A percentile compares a stretch with the other conserved stretches of the same genome.
phyloP scores from a whole-genome alignment of 2,329 filamentous ascomycete species.

The Talaromyces piceae region DNA sequence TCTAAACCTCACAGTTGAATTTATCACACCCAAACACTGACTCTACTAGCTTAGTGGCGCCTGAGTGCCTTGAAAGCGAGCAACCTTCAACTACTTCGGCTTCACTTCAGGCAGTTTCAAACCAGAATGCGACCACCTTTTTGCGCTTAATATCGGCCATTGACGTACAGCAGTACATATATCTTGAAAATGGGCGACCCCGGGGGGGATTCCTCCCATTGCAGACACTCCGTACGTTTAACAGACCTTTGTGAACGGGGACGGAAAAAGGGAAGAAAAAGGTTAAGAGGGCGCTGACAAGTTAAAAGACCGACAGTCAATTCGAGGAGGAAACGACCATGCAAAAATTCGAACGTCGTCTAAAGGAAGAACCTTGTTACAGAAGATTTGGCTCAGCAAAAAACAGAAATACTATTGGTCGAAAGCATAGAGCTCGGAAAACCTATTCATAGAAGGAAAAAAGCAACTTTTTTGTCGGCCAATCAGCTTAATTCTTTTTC shows the following conservation, averaged over 20 bases:
- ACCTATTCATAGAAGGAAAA: no score
- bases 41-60: no score
- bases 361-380: slow-evolving; percentile 84
- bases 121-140: neutral
- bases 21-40: no score
- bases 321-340: slow-evolving; percentile 76
- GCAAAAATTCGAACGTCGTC: slow-evolving; percentile 69
- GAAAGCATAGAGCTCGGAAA: no score
- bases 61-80: no score
- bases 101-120: no score
- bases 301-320: slow-evolving; percentile 47
- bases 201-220: neutral
- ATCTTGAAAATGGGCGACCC: slow-evolving; percentile 4
- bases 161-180: neutral
- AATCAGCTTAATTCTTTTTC: no score
- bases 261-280: neutral
- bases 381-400: no score
- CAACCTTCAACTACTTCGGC: neutral
- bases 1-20: no score
- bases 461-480: no score
- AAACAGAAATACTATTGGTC: no score
- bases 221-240: neutral
- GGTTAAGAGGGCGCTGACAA: no score
- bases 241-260: neutral
- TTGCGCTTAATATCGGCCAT: neutral